Conservation (phyloP, 352 stramenopile genomes). For the Phytophthora colocasiae region DNA sequence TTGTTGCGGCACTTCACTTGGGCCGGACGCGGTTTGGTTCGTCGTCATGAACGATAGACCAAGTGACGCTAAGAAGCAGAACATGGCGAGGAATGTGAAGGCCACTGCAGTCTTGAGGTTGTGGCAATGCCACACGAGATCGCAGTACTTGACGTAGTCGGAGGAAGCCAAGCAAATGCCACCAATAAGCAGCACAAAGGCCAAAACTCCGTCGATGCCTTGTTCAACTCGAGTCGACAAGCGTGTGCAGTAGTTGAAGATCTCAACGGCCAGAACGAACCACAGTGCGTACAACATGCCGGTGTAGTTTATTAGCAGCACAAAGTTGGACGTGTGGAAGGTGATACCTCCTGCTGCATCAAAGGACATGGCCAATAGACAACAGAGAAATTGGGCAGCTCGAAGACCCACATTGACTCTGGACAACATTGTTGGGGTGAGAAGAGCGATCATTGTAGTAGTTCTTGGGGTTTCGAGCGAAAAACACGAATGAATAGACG, state of each 20-base stretch:
- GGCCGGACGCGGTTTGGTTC: slow-evolving; percentile 5
- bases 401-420: slow-evolving; percentile 35
- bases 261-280: slow-evolving; percentile 49
- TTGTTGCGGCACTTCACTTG: slow-evolving; percentile 32
- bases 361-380: slow-evolving; percentile 54
- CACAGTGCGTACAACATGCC: slow-evolving; percentile 69
- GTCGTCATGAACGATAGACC: slow-evolving; percentile 42
- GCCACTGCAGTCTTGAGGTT: slow-evolving; percentile 59
- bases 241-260: slow-evolving; percentile 38
- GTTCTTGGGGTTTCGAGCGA: slow-evolving; percentile 6
- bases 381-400: slow-evolving; percentile 52
- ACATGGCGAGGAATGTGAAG: slow-evolving; percentile 67
- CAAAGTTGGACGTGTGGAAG: slow-evolving; percentile 54
- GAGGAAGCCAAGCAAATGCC: slow-evolving; percentile 61
- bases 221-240: slow-evolving; percentile 31
- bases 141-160: slow-evolving; percentile 55
- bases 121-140: slow-evolving; percentile 44
- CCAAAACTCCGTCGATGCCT: slow-evolving; percentile 42
- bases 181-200: slow-evolving; percentile 56
- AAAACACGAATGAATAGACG: slow-evolving; percentile 19
- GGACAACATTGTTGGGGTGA: slow-evolving; percentile 22
- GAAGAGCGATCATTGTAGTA: slow-evolving; percentile 26
- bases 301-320: slow-evolving; percentile 64
- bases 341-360: slow-evolving; percentile 47
- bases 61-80: slow-evolving; percentile 48